These are phyloP conservation scores for Coemansia sp. DNA, from an alignment of 192 early-diverging fungal species.

Conservation along the genomic window DNA sequence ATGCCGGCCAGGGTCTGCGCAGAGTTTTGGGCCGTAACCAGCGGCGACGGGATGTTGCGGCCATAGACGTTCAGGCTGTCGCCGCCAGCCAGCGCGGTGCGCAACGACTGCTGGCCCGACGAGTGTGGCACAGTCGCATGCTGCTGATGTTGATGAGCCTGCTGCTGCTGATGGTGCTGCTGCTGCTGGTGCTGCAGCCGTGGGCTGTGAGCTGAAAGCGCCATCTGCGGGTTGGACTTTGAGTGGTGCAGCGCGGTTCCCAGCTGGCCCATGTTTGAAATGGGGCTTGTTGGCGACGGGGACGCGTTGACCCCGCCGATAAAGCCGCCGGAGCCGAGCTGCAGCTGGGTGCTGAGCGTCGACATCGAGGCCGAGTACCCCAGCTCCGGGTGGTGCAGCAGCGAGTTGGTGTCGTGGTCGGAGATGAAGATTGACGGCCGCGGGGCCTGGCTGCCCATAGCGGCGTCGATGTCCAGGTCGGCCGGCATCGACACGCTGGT, in stretches of 20 bases:
- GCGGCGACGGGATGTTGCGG: conserved; percentile 22
- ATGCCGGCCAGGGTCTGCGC: conserved; percentile 22
- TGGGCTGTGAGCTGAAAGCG: conserved; percentile 14
- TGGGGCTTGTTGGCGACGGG: conserved; percentile 46
- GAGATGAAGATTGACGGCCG: conserved; percentile 56
- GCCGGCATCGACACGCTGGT: conserved; percentile 30
- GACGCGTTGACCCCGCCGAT: conserved; percentile 40
- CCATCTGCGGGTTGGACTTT: conserved; percentile 38
- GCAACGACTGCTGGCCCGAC: conserved; percentile 39
- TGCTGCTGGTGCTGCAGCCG: conserved; percentile 24
- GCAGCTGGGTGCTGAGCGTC: conserved; percentile 40
- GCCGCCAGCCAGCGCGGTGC: conserved; percentile 35
- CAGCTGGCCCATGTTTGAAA: conserved; percentile 42
- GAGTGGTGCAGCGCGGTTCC: conserved; percentile 49
- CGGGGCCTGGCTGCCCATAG: conserved; percentile 45
- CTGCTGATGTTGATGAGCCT: conserved; percentile 16
- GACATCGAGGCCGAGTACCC: conserved; percentile 51
- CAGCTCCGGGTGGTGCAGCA: conserved; percentile 47
- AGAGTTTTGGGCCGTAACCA: conserved; percentile 17
- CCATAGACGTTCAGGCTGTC: conserved; percentile 38
- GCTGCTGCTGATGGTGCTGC: conserved; percentile 19
- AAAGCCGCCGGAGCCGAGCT: conserved; percentile 42
- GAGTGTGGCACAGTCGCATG: conserved; percentile 10
- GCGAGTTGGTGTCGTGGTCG: conserved; percentile 54
- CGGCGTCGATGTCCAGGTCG: conserved; percentile 50